Evolutionary conservation across 345 rosid species (phyloP).

Genomic region (Populus ilicifolia): DNA sequence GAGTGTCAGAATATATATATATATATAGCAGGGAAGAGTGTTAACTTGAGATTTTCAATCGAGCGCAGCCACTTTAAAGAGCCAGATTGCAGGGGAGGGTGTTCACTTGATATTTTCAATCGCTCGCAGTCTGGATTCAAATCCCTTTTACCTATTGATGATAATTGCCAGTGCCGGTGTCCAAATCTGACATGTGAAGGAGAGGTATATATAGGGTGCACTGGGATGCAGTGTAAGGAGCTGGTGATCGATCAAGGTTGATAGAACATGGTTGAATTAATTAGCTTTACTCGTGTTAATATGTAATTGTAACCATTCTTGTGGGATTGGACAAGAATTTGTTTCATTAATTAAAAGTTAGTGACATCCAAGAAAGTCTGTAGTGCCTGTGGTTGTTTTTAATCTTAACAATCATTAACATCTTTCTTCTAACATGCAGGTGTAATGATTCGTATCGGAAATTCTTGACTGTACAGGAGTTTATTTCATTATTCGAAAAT

Average conservation of each 20-base stretch:
- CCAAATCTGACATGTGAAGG: background rate
- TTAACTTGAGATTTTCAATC: no score
- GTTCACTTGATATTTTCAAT: no score
- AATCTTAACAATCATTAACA: background rate
- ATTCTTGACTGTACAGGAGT: background rate
- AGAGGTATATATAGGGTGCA: background rate
- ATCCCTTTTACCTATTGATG: no score
- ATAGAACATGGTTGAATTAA: background rate
- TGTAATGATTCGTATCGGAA: background rate
- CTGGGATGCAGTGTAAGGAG: background rate
- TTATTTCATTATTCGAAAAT: background rate
- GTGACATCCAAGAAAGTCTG: background rate
- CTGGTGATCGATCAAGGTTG: no score
- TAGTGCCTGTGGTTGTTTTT: background rate
- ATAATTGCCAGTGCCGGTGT: no score
- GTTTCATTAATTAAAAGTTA: background rate
- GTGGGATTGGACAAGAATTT: conserved; percentile 1
- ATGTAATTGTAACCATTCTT: background rate
- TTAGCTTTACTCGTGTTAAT: background rate
- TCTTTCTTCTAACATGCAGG: background rate
- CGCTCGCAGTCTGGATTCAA: no score
- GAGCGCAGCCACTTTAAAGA: no score
- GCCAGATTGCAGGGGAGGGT: no score
- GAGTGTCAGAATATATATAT: no score
- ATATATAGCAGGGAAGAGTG: no score